Evolutionary conservation across 2,329 filamentous ascomycete genomes (phyloP).

Genomic region (Beauveria sp.): DNA sequence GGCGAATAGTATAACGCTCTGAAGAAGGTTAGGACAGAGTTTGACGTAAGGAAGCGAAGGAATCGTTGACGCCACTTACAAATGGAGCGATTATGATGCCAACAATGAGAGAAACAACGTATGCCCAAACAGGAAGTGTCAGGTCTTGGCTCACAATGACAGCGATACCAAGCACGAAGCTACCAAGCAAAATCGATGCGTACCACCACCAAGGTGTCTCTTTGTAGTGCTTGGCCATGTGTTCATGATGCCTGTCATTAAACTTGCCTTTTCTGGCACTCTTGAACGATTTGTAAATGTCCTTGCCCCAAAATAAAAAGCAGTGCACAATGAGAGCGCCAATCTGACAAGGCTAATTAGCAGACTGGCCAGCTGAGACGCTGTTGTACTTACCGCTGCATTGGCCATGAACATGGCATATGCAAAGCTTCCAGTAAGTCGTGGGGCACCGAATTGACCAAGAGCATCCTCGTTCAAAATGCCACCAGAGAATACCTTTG

Average conservation of each 20-base stretch:
- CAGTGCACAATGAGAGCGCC: conserved; percentile 46
- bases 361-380: background rate
- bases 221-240: conserved; percentile 47
- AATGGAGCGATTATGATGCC: conserved; percentile 43
- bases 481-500: conserved; percentile 31
- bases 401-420: conserved; percentile 50
- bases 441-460: conserved; percentile 36
- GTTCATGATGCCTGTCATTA: conserved; percentile 42
- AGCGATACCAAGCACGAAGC: conserved; percentile 39
- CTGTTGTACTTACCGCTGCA: conserved; percentile 33
- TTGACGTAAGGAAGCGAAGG: background rate
- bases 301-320: conserved; percentile 47
- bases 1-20: conserved; percentile 45
- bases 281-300: conserved; percentile 40
- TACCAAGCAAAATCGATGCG: conserved; percentile 29
- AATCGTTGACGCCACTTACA: conserved; percentile 20
- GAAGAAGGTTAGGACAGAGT: conserved; percentile 8
- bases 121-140: conserved; percentile 40
- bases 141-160: conserved; percentile 39
- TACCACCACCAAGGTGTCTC: conserved; percentile 45
- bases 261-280: conserved; percentile 34
- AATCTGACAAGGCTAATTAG: conserved; percentile 30
- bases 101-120: conserved; percentile 36
- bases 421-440: conserved; percentile 41
- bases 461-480: conserved; percentile 36